phyloP scores from a whole-genome alignment of 129 eudicot species.

The Pittosporum tobira region DNA sequence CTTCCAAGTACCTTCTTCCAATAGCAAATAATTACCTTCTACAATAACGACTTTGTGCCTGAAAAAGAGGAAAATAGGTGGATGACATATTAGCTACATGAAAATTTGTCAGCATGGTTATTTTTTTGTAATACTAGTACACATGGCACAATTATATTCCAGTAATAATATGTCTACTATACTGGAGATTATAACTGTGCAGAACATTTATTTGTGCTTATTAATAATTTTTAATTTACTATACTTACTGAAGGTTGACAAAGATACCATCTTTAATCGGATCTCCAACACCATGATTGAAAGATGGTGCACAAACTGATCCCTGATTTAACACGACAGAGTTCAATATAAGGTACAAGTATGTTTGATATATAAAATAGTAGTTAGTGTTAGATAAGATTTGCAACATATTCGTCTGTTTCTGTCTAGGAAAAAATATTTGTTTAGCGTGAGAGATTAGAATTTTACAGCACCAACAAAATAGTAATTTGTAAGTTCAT shows the following conservation, averaged over 20 bases:
- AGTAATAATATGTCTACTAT: no score
- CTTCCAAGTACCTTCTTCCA: constrained; percentile 77
- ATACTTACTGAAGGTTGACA: constrained; percentile 68
- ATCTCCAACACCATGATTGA: constrained; percentile 97
- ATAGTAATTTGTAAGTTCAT: no score
- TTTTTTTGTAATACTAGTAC: background rate
- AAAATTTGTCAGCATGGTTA: background rate
- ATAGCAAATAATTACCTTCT: constrained; percentile 86
- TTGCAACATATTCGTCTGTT: background rate
- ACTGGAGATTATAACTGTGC: constrained; percentile 5
- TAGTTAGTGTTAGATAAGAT: background rate
- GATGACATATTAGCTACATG: background rate
- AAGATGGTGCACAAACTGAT: constrained; percentile 85
- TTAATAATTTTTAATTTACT: background rate
- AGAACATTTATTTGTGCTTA: background rate
- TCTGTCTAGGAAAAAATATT: background rate
- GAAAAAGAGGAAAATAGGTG: constrained; percentile 15
- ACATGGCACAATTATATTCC: no score
- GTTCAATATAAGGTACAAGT: background rate
- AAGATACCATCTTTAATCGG: constrained; percentile 89
- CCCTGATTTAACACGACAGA: constrained; percentile 40
- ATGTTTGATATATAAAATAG: background rate
- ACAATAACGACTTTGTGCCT: constrained; percentile 96
- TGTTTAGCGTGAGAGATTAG: background rate
- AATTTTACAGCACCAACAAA: no score